phyloP scores from a whole-genome alignment of 2,329 filamentous ascomycete genomes.

The Thermothelomyces thermophilus region DNA sequence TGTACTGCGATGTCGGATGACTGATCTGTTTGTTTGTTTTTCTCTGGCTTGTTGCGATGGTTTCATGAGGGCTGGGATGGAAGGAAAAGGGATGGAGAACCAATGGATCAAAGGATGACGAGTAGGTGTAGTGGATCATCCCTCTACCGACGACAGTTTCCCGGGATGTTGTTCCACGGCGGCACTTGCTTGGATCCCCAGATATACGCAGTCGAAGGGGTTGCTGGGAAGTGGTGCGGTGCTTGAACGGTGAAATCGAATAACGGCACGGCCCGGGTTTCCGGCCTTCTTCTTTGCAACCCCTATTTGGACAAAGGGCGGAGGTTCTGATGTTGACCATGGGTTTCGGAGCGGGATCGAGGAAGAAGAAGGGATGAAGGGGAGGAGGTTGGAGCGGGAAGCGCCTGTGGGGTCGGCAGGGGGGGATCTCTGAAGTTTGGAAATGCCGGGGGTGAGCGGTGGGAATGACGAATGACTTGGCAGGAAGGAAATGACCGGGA shows the following conservation, averaged over 20 bases:
- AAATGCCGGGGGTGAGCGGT: neutral
- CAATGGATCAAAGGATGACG: neutral
- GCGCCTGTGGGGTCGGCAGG: no score
- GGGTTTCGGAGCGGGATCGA: no score
- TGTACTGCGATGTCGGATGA: neutral
- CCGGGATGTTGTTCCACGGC: neutral
- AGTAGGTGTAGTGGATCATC: neutral
- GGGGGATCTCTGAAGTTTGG: no score
- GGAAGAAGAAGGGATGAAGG: no score
- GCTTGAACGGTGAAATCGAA: no score
- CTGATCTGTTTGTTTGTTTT: neutral
- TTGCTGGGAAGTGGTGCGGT: no score
- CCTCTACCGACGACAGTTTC: neutral
- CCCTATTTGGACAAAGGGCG: no score
- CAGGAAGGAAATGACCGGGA: neutral
- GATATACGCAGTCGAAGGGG: no score
- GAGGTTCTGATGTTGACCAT: no score
- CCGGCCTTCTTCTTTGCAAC: no score
- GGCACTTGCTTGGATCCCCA: neutral
- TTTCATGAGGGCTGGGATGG: neutral
- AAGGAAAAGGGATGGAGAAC: neutral
- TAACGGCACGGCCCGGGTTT: no score
- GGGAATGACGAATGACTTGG: neutral
- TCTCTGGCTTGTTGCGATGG: neutral
- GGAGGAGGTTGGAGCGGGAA: no score